These are phyloP conservation scores for Selaginella tamariscina DNA, from an alignment of 75 land plant genomes.

Conservation along the genomic window DNA sequence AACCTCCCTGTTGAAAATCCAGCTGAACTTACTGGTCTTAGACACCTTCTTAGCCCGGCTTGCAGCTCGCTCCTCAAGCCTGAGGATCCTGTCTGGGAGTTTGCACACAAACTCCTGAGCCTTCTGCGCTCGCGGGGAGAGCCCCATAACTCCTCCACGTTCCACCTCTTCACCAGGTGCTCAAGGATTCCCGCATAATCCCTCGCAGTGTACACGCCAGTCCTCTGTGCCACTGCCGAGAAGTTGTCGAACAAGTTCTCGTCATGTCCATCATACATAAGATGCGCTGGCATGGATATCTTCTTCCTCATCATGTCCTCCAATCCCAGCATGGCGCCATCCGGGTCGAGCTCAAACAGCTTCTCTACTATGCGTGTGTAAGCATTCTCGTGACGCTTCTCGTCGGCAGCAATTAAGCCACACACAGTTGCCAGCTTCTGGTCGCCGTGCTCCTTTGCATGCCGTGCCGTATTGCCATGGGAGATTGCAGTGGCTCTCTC, in stretches of 20 bases:
- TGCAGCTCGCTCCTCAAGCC: slow-evolving; percentile 8
- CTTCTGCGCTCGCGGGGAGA: not conserved
- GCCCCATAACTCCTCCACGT: not conserved
- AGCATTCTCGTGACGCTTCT: slow-evolving; percentile 41
- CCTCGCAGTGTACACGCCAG: slow-evolving; percentile 7
- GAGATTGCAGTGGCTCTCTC: not conserved
- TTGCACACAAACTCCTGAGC: slow-evolving; percentile 3
- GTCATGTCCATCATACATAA: slow-evolving; percentile 8
- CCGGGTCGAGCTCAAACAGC: not conserved
- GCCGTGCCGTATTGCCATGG: no score
- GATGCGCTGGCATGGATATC: slow-evolving; percentile 9
- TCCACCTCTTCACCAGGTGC: slow-evolving; percentile 12
- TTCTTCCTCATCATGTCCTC: slow-evolving; percentile 12
- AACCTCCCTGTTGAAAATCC: slow-evolving; percentile 16
- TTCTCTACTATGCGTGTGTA: slow-evolving; percentile 46
- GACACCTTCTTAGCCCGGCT: slow-evolving; percentile 26
- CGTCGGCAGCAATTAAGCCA: slow-evolving; percentile 19
- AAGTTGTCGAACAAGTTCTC: slow-evolving; percentile 4
- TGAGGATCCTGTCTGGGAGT: not conserved
- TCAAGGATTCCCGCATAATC: slow-evolving; percentile 11
- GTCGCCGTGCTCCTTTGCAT: not conserved
- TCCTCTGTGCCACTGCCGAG: slow-evolving; percentile 6
- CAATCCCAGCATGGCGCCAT: slow-evolving; percentile 11
- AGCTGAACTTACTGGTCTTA: slow-evolving; percentile 25
- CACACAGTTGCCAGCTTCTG: not conserved